Conservation (phyloP, 176 grass and related monocot genomes). For the Oryza rufipogon region DNA sequence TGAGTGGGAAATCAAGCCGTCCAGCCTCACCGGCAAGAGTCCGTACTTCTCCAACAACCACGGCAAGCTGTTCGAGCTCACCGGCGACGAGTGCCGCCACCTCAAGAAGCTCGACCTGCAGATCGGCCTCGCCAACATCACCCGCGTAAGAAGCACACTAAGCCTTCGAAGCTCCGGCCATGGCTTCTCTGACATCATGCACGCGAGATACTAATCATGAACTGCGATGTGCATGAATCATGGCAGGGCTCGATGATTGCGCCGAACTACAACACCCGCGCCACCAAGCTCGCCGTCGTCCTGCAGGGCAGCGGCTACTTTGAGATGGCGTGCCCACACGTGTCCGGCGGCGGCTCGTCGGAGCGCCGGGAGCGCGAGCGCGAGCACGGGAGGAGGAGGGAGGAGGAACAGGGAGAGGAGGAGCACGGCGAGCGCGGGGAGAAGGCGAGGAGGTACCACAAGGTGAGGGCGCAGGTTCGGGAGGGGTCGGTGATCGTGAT, state of each 20-base stretch:
- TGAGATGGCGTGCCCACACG: slow-evolving; percentile 76
- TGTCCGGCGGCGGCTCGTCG: neutral
- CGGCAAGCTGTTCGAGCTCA: slow-evolving; percentile 51
- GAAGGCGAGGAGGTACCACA: slow-evolving; percentile 32
- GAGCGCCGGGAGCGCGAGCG: neutral
- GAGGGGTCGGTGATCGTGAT: slow-evolving; percentile 54
- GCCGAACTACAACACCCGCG: slow-evolving; percentile 56
- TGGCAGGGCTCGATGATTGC: slow-evolving; percentile 78
- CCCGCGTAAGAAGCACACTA: slow-evolving; percentile 41
- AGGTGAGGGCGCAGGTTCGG: slow-evolving; percentile 37
- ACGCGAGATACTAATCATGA: neutral
- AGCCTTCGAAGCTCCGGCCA: neutral
- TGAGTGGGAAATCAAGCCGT: slow-evolving; percentile 51
- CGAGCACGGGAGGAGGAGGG: neutral
- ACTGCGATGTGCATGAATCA: neutral
- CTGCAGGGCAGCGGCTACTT: slow-evolving; percentile 55
- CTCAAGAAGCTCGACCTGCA: slow-evolving; percentile 53
- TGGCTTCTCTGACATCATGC: neutral
- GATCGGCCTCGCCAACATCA: slow-evolving; percentile 63
- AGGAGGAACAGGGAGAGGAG: slow-evolving; percentile 1
- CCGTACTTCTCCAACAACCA: slow-evolving; percentile 60
- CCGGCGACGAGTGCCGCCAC: slow-evolving; percentile 49
- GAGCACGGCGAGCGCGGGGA: neutral
- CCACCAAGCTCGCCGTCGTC: slow-evolving; percentile 58
- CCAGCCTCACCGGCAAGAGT: slow-evolving; percentile 51